Percentiles rank a stretch among this genome's conserved stretches.
Conservation (phyloP, 495 filamentous ascomycete genomes). For the Hypoxylon rickii region DNA sequence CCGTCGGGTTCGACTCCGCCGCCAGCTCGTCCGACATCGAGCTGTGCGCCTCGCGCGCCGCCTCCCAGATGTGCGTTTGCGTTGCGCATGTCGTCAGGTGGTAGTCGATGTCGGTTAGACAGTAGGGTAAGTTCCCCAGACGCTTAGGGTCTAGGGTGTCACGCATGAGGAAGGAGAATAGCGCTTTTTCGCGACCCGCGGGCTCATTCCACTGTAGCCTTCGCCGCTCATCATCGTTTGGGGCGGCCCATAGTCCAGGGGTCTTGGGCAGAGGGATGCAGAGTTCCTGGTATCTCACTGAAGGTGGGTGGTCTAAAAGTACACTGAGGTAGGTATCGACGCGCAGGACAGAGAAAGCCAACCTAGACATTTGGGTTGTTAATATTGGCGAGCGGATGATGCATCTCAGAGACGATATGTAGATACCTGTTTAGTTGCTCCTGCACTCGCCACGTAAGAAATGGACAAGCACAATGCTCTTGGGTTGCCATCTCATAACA, state of each 20-base stretch:
- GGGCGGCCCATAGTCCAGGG: conserved; percentile 31
- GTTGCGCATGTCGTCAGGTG: conserved; percentile 40
- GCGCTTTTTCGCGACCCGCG: conserved; percentile 38
- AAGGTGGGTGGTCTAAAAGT: conserved; percentile 38
- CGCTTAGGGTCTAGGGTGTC: conserved; percentile 27
- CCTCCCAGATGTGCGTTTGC: conserved; percentile 36
- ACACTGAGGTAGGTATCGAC: conserved; percentile 40
- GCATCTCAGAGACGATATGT: too few species aligned
- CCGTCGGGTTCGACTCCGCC: conserved; percentile 11
- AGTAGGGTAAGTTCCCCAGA: conserved; percentile 24
- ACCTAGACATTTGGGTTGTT: too few species aligned
- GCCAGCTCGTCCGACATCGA: conserved; percentile 38
- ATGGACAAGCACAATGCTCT: conserved; percentile 10
- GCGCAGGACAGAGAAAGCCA: conserved; percentile 40
- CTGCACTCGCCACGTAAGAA: conserved; percentile 37
- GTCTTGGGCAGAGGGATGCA: conserved; percentile 41
- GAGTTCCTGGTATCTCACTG: conserved; percentile 41
- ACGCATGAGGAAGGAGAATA: conserved; percentile 39
- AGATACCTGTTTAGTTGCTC: conserved; percentile 41
- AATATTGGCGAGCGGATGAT: too few species aligned
- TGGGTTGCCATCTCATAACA: conserved; percentile 26
- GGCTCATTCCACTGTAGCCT: conserved; percentile 43
- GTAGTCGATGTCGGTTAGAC: conserved; percentile 38
- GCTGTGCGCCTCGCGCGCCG: conserved; percentile 37
- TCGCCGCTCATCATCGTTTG: conserved; percentile 37